These are phyloP conservation scores for Cyclaneusma minus DNA, from an alignment of 2,329 filamentous ascomycete species.

Conservation along the genomic window DNA sequence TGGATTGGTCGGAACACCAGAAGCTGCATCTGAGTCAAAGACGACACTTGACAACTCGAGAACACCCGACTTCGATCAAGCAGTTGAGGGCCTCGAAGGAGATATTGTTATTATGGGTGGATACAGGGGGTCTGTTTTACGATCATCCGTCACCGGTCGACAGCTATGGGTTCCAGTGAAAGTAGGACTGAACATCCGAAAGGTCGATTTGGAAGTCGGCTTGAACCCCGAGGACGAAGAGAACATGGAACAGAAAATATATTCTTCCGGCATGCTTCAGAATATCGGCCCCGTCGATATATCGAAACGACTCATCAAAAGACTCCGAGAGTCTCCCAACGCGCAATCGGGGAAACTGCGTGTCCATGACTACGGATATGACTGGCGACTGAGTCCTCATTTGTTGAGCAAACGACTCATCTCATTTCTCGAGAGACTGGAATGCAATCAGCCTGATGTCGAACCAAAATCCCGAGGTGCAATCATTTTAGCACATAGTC, in stretches of 20 bases:
- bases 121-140: conserved; percentile 78
- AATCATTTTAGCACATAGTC: conserved; percentile 68
- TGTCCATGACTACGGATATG: conserved; percentile 84
- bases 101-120: conserved; percentile 83
- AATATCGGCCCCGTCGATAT: conserved; percentile 89
- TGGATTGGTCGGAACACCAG: conserved; percentile 9
- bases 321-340: conserved; percentile 60
- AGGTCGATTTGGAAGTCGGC: conserved; percentile 81
- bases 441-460: conserved; percentile 50
- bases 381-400: conserved; percentile 80
- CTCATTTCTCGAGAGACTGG: conserved; percentile 55
- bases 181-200: conserved; percentile 78
- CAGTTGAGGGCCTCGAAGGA: conserved; percentile 56
- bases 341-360: conserved; percentile 54
- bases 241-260: conserved; percentile 67
- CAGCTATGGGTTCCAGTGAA: conserved; percentile 83
- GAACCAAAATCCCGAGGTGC: conserved; percentile 47
- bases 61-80: conserved; percentile 25
- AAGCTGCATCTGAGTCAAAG: conserved; percentile 6
- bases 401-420: conserved; percentile 58
- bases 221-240: conserved; percentile 71
- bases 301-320: conserved; percentile 65
- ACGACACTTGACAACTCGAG: conserved; percentile 25
- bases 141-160: conserved; percentile 70
- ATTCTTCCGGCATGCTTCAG: conserved; percentile 76